phyloP scores from a whole-genome alignment of 2,329 filamentous ascomycete genomes.

The Sporothrix globosa region DNA sequence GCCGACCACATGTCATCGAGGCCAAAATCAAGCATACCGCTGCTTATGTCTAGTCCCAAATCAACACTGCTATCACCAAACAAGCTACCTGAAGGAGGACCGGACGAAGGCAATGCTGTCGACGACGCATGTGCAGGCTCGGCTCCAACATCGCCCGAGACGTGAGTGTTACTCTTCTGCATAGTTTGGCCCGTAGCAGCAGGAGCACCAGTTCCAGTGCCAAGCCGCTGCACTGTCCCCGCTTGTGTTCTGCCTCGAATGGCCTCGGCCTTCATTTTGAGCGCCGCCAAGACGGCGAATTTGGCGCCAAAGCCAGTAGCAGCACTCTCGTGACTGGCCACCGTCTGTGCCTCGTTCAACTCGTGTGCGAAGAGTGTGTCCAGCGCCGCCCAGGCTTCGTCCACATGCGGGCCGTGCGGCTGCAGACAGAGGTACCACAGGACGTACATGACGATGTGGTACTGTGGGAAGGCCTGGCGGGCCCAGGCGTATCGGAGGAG shows the following conservation, averaged over 20 bases:
- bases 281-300: slow-evolving; percentile 21
- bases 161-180: too few relatives aligned
- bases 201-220: too few relatives aligned
- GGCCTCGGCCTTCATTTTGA: slow-evolving; percentile 23
- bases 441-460: slow-evolving; percentile 22
- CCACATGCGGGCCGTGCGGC: background rate
- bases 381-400: slow-evolving; percentile 1
- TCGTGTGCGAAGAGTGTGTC: slow-evolving; percentile 10
- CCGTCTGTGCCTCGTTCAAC: background rate
- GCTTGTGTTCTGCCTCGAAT: slow-evolving; percentile 13
- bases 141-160: background rate
- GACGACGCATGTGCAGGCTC: background rate
- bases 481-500: slow-evolving; percentile 5
- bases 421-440: slow-evolving; percentile 5
- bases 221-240: background rate
- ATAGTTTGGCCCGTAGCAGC: background rate
- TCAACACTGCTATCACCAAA: background rate
- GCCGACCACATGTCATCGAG: slow-evolving; percentile 17
- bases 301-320: slow-evolving; percentile 8
- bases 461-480: slow-evolving; percentile 6
- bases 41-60: background rate
- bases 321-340: too few relatives aligned
- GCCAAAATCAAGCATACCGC: slow-evolving; percentile 6
- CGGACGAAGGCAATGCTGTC: background rate
- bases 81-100: background rate